Evolutionary conservation across 2,329 filamentous ascomycete species (phyloP).

Genomic region (Monilinia aucupariae): DNA sequence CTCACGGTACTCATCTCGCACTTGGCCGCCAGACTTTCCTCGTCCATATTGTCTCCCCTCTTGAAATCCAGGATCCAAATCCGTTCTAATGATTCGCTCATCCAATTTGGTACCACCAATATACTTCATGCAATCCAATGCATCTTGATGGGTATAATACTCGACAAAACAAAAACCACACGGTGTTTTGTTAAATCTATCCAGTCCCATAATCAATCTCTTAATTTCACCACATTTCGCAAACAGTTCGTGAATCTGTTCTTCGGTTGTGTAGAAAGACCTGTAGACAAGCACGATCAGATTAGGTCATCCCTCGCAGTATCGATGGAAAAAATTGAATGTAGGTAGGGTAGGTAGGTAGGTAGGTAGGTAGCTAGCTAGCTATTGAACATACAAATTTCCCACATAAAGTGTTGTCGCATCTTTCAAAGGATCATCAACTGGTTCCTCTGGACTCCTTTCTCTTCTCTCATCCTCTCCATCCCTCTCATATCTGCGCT

Average conservation of each 20-base stretch:
- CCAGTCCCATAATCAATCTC: constrained; percentile 93
- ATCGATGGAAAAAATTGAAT: background rate
- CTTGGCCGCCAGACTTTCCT: constrained; percentile 92
- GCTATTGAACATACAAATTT: constrained; percentile 68
- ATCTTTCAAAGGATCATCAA: constrained; percentile 72
- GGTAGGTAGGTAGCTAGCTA: no score
- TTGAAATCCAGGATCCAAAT: constrained; percentile 91
- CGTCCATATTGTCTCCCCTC: constrained; percentile 95
- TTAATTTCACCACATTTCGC: constrained; percentile 97
- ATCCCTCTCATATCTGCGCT: constrained; percentile 49
- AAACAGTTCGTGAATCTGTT: constrained; percentile 97
- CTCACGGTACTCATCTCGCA: constrained; percentile 94
- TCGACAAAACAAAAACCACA: constrained; percentile 99
- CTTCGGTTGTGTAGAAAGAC: constrained; percentile 97
- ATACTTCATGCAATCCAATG: constrained; percentile 97
- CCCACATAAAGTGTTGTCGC: constrained; percentile 96
- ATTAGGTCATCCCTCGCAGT: constrained; percentile 1
- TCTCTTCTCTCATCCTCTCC: constrained; percentile 49
- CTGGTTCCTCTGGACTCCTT: constrained; percentile 47
- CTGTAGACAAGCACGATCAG: constrained; percentile 39
- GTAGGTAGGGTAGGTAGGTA: no score
- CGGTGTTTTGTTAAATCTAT: constrained; percentile 94
- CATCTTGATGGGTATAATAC: constrained; percentile 97
- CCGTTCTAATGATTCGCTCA: constrained; percentile 91
- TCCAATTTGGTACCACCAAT: constrained; percentile 97